Evolutionary conservation across 2,329 filamentous ascomycete species (phyloP).

Genomic region (Beauveria varroae): DNA sequence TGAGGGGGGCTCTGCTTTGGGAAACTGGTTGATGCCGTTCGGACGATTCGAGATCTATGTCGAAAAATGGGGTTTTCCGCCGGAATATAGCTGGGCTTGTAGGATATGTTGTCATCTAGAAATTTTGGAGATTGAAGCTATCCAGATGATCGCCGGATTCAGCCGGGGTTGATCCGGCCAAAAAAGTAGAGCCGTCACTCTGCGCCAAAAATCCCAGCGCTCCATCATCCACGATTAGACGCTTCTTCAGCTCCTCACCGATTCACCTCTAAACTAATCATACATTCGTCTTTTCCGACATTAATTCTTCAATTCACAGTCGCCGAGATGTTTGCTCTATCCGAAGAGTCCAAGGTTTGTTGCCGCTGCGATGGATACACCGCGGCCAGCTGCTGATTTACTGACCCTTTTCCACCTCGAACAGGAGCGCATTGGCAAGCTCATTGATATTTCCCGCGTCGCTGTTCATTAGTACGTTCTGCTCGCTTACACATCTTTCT

Average conservation of each 20-base stretch:
- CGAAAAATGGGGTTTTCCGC: background rate
- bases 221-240: background rate
- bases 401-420: constrained; percentile 9
- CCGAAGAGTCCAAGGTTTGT: constrained; percentile 91
- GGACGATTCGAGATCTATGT: background rate
- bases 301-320: background rate
- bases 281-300: background rate
- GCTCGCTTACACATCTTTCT: background rate
- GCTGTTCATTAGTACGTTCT: constrained; percentile 84
- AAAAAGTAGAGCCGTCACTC: constrained; percentile 5
- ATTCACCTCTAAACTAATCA: background rate
- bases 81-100: background rate
- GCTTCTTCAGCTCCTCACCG: background rate
- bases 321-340: constrained; percentile 58
- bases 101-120: background rate
- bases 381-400: background rate
- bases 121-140: constrained; percentile 7
- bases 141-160: background rate
- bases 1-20: constrained; percentile 7
- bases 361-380: background rate
- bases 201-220: background rate
- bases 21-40: background rate
- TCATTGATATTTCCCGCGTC: constrained; percentile 90
- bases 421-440: constrained; percentile 93
- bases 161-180: constrained; percentile 9